phyloP scores from a whole-genome alignment of 2,329 filamentous ascomycete genomes.

The Penicillium sp. region DNA sequence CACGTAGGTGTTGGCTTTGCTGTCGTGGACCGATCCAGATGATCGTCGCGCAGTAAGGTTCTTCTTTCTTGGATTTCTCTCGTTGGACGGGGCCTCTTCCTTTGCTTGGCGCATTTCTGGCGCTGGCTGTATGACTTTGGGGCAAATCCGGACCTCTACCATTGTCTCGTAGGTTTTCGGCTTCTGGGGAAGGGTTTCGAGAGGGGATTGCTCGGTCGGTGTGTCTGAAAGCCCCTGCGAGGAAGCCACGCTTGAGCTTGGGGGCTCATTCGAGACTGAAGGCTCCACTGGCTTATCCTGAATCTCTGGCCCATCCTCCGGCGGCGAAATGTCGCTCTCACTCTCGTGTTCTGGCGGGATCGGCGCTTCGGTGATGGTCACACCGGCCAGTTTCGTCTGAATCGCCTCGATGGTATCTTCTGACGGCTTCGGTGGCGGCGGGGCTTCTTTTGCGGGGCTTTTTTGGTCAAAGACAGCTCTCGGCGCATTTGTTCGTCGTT shows the following conservation, averaged over 20 bases:
- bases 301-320: no score
- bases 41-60: constrained; percentile 26
- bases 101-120: background rate
- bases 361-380: constrained; percentile 25
- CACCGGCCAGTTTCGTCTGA: constrained; percentile 27
- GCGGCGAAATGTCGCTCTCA: no score
- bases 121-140: background rate
- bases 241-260: background rate
- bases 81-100: background rate
- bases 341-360: background rate
- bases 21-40: constrained; percentile 35
- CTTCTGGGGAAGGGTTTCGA: background rate
- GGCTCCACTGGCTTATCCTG: no score
- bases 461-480: constrained; percentile 37
- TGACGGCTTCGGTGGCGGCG: background rate
- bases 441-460: constrained; percentile 22
- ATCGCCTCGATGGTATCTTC: constrained; percentile 23
- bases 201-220: constrained; percentile 4
- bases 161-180: constrained; percentile 22
- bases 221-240: background rate
- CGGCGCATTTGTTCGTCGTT: constrained; percentile 33
- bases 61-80: constrained; percentile 18
- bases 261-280: background rate
- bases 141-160: constrained; percentile 30
- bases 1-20: constrained; percentile 36